Base-by-base conservation (phyloP, 371 early-diverging fungal species). In the Mucor circinelloides region DNA sequence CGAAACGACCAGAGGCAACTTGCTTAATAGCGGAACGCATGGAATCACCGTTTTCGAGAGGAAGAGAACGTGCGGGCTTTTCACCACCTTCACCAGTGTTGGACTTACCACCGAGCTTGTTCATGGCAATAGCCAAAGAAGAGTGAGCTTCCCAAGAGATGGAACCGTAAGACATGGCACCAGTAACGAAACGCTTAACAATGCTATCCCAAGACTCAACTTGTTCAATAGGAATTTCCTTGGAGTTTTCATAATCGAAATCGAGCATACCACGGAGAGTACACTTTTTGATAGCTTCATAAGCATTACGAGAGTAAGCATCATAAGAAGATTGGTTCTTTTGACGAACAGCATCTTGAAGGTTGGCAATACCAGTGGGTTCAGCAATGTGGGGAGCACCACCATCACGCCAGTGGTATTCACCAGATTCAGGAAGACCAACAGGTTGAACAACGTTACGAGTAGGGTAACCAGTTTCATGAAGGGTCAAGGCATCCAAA, bases 81-180 rank as follows among this genome's bases (percentile, higher is more conserved):
- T 98, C 99, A 71, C 99, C 99, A 67, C 99, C 99, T 84, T 98
- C 99, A 60, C 99, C 99, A 38, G 97, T 96, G 81, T 98, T 98
- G 73, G 94, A 93, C 82, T 97, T 97, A 68, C 97, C 97, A 59
- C 97, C 97, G 1, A 98, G 73, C 57, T 84, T 78, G 84, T 98
- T 98, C 97, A 98, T 96, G 23, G 99, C 99, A 66, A 91, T 74
- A 8, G 97, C 97, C 30, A 98, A 82, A 9, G 99, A 83, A 21
- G 92, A 86, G 75, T 98, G 99, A 13, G 99, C 89, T 76, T 98
- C 99, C 78, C 85, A 85, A 1, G 97, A 97, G 68, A 98, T 97
- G 19, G 96, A 95, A 34, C 99, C 99, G 72, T 97, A 98, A n/a
- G 94, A 94, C 99, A 98, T 98, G 68, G 99, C 99, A 63, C 99